These are phyloP conservation scores for Centella asiatica DNA, from an alignment of 129 eudicot genomes.

Conservation along the genomic window DNA sequence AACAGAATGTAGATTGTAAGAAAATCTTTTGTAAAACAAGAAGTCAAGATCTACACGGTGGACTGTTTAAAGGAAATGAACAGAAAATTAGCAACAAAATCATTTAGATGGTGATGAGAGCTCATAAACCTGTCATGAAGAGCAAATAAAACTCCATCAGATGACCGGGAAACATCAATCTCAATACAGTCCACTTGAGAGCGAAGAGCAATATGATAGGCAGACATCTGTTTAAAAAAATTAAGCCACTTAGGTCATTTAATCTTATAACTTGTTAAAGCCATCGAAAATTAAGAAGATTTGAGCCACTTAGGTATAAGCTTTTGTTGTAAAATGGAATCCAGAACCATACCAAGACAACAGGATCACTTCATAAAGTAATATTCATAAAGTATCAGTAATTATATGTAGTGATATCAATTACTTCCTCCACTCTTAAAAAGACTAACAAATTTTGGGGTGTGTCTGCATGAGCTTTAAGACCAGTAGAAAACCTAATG, in stretches of 20 bases:
- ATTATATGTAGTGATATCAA: no score
- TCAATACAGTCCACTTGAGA: constrained; percentile 89
- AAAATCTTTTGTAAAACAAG: no score
- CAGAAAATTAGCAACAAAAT: neutral
- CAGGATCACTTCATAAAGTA: neutral
- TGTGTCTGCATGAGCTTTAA: neutral
- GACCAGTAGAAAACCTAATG: neutral
- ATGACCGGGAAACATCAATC: constrained; percentile 95
- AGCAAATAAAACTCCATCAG: constrained; percentile 88
- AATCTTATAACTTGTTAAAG: neutral
- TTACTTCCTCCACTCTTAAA: neutral
- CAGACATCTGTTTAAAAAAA: constrained; percentile 52
- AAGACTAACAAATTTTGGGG: neutral
- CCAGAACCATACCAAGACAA: neutral
- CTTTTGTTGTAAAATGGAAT: neutral
- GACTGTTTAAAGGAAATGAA: neutral
- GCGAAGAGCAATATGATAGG: constrained; percentile 61
- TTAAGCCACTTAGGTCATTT: neutral
- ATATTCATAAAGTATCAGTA: no score
- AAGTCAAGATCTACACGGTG: no score
- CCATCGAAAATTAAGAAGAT: constrained; percentile 4
- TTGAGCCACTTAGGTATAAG: neutral
- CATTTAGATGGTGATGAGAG: neutral
- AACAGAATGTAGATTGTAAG: no score
- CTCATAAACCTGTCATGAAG: constrained; percentile 77